Conservation (phyloP, 1,284 basidiomycete species). For the Ustilago sp. region DNA sequence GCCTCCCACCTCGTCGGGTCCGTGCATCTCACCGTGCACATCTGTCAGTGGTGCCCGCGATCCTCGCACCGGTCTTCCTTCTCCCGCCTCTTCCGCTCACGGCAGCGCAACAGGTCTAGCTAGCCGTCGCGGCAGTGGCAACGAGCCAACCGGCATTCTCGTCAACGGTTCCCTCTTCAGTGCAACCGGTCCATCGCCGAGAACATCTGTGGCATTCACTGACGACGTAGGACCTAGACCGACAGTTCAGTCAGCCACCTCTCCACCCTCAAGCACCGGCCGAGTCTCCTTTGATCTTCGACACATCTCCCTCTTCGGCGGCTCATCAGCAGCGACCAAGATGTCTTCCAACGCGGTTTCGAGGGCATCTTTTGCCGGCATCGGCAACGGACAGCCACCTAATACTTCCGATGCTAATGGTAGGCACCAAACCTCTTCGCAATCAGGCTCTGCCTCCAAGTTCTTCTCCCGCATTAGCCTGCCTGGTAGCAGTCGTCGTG, state of each 20-base stretch:
- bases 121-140: slow-evolving; percentile 34
- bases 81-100: slow-evolving; percentile 27
- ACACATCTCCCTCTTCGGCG: slow-evolving; percentile 16
- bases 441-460: slow-evolving; percentile 19
- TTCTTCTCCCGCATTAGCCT: slow-evolving; percentile 47
- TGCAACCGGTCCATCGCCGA: slow-evolving; percentile 9
- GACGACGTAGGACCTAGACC: background rate
- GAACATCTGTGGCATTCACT: slow-evolving; percentile 2
- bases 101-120: slow-evolving; percentile 9
- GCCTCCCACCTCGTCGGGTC: slow-evolving; percentile 26
- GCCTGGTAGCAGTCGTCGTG: slow-evolving; percentile 31
- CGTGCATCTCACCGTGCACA: slow-evolving; percentile 21
- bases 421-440: slow-evolving; percentile 15
- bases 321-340: slow-evolving; percentile 16
- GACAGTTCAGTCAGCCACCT: slow-evolving; percentile 3
- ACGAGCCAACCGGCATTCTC: slow-evolving; percentile 8
- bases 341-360: slow-evolving; percentile 16
- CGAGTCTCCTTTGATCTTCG: slow-evolving; percentile 40
- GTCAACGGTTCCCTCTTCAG: background rate
- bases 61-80: slow-evolving; percentile 10
- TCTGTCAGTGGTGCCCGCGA: slow-evolving; percentile 21
- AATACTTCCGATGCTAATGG: slow-evolving; percentile 8
- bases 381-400: slow-evolving; percentile 24
- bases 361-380: slow-evolving; percentile 18
- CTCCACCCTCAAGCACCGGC: slow-evolving; percentile 4